These are phyloP conservation scores for Beauveria sp. DNA, from an alignment of 2,329 filamentous ascomycete species.

Conservation along the genomic window DNA sequence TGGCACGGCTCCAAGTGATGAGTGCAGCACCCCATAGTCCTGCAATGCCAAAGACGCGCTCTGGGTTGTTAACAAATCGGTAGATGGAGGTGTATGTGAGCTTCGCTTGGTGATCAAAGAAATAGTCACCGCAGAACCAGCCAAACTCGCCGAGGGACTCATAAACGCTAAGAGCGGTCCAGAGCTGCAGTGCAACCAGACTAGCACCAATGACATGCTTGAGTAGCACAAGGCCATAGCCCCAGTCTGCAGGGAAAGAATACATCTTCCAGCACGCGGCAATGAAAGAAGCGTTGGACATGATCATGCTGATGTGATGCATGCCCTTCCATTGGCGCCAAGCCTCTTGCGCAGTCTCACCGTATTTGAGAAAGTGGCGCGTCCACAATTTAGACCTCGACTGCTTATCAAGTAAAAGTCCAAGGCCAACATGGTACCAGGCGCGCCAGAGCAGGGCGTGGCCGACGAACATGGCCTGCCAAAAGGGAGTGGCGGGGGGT, in stretches of 20 bases:
- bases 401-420: slow-evolving; percentile 75
- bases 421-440: slow-evolving; percentile 87
- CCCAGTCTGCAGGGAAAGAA: slow-evolving; percentile 76
- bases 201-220: slow-evolving; percentile 79
- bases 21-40: slow-evolving; percentile 94
- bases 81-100: slow-evolving; percentile 97
- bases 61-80: slow-evolving; percentile 94
- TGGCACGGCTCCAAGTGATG: slow-evolving; percentile 80
- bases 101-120: slow-evolving; percentile 81
- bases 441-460: slow-evolving; percentile 79
- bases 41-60: slow-evolving; percentile 85
- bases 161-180: slow-evolving; percentile 90
- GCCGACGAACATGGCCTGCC: slow-evolving; percentile 70
- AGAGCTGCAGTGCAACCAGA: slow-evolving; percentile 78
- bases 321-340: slow-evolving; percentile 98
- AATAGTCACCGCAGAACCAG: slow-evolving; percentile 99
- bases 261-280: slow-evolving; percentile 98
- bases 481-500: slow-evolving; percentile 68
- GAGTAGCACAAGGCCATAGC: slow-evolving; percentile 74
- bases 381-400: slow-evolving; percentile 93
- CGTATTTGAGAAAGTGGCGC: slow-evolving; percentile 93
- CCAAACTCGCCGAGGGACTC: slow-evolving; percentile 95
- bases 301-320: slow-evolving; percentile 84
- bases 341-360: slow-evolving; percentile 81
- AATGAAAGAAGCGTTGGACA: slow-evolving; percentile 84